These are phyloP conservation scores for Xerocomus nothofagi DNA, from an alignment of 1,284 basidiomycete genomes.

Conservation along the genomic window DNA sequence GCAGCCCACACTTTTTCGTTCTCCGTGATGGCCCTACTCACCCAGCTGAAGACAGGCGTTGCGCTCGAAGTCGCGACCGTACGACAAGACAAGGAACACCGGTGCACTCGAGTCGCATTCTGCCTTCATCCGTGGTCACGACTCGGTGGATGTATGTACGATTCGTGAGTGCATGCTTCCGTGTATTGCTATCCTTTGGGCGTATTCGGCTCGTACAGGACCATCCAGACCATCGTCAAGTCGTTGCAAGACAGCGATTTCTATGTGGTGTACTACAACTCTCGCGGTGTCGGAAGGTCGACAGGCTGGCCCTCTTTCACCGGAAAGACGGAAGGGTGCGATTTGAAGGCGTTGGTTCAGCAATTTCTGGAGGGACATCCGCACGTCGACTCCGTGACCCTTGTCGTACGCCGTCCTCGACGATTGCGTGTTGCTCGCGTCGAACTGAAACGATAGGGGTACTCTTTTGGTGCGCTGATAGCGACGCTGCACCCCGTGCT, in stretches of 20 bases:
- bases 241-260: constrained; percentile 47
- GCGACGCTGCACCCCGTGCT: constrained; percentile 60
- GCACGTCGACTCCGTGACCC: constrained; percentile 46
- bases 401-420: constrained; percentile 47
- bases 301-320: constrained; percentile 71
- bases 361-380: constrained; percentile 51
- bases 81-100: constrained; percentile 11
- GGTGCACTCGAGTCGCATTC: constrained; percentile 51
- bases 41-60: constrained; percentile 30
- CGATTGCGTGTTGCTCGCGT: neutral
- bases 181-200: constrained; percentile 1
- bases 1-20: too few relatives aligned
- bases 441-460: constrained; percentile 51
- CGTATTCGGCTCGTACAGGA: constrained; percentile 17
- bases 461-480: constrained; percentile 77
- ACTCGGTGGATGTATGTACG: constrained; percentile 71
- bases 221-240: constrained; percentile 31
- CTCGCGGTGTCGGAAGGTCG: constrained; percentile 71
- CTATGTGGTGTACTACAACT: constrained; percentile 69
- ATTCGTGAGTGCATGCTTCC: constrained; percentile 55
- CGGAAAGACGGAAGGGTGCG: constrained; percentile 63
- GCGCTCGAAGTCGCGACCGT: constrained; percentile 23
- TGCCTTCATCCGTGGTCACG: constrained; percentile 79
- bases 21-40: constrained; percentile 12
- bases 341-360: constrained; percentile 60